Conservation (phyloP, 192 early-diverging fungal genomes). For the Podila epigama region DNA sequence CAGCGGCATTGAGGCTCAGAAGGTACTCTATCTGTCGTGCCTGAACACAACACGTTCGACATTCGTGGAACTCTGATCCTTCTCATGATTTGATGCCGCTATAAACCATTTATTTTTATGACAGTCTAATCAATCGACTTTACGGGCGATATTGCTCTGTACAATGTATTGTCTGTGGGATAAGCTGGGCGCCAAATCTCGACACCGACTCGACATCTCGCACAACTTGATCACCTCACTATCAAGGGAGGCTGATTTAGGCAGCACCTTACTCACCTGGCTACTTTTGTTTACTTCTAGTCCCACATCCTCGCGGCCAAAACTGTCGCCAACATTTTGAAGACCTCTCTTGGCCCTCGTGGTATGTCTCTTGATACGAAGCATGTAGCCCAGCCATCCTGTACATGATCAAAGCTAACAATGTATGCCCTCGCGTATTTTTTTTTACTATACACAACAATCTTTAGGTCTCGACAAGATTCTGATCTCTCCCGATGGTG, state of each 20-base stretch:
- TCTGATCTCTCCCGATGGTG: slow-evolving; percentile 98
- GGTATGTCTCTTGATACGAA: slow-evolving; percentile 59
- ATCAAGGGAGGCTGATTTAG: background rate
- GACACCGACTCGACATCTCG: too few species aligned
- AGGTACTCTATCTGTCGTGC: slow-evolving; percentile 65
- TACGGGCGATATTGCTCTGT: too few species aligned
- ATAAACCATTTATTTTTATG: too few species aligned
- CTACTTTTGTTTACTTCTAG: slow-evolving; percentile 57
- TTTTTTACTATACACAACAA: background rate
- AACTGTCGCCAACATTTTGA: slow-evolving; percentile 96
- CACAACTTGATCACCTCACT: background rate
- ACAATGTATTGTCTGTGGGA: too few species aligned
- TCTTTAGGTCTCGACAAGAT: slow-evolving; percentile 96
- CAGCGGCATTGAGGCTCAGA: slow-evolving; percentile 92
- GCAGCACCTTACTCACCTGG: too few species aligned
- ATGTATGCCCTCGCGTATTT: background rate
- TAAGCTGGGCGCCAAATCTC: too few species aligned
- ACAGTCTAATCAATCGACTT: too few species aligned
- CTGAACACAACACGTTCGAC: background rate
- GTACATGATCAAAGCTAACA: background rate
- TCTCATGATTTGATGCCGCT: background rate
- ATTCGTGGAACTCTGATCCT: background rate
- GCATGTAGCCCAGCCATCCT: background rate
- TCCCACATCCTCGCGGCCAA: slow-evolving; percentile 98
- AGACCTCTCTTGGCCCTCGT: slow-evolving; percentile 97